Evolutionary conservation across 1,284 basidiomycete genomes (phyloP).

Genomic region (Malassezia psittaci): DNA sequence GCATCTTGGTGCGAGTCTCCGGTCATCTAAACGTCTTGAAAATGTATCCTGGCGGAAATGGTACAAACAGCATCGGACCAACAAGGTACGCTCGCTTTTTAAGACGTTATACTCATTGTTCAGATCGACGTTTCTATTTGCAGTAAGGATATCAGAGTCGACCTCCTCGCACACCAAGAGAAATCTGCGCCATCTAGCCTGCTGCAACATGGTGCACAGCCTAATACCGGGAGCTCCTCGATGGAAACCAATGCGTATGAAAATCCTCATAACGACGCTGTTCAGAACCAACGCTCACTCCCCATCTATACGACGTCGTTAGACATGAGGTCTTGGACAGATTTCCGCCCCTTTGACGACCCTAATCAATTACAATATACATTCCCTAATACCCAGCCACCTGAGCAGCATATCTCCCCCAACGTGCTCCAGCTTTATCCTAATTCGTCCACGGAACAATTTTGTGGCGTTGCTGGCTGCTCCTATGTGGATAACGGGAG

Average conservation of each 20-base stretch:
- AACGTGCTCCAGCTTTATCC: constrained; percentile 14
- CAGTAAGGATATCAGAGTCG: no score
- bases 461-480: constrained; percentile 13
- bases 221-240: no score
- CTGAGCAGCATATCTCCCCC: constrained; percentile 13
- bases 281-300: no score
- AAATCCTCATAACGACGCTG: no score
- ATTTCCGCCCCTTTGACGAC: neutral
- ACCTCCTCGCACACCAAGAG: no score
- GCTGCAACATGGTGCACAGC: no score
- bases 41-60: constrained; percentile 15
- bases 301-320: no score
- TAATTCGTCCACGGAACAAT: neutral
- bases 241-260: no score
- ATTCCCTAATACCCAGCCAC: neutral
- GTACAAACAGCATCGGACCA: constrained; percentile 2
- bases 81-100: neutral
- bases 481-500: constrained; percentile 1
- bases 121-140: no score
- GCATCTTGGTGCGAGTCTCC: neutral
- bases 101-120: neutral
- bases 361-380: neutral
- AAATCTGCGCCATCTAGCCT: no score
- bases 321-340: neutral
- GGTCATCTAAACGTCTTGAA: constrained; percentile 5